Conservation (phyloP, 2,329 filamentous ascomycete species). For the Chalara sp. region DNA sequence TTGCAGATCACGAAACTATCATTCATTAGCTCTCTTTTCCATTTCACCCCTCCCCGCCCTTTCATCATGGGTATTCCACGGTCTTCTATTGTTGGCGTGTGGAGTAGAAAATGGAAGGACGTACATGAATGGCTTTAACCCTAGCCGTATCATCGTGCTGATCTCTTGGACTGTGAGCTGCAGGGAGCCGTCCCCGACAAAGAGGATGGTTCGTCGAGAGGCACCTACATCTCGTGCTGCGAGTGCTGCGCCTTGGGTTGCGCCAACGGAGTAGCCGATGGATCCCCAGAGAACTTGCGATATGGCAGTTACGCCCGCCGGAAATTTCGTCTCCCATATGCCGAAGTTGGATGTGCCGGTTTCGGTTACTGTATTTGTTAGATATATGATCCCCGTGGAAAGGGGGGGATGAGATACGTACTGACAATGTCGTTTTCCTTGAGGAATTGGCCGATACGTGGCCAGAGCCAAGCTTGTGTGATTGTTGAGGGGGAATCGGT, state of each 20-base stretch:
- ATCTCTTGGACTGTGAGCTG: constrained; percentile 81
- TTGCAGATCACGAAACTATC: constrained; percentile 75
- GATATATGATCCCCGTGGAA: neutral
- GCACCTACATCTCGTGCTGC: constrained; percentile 59
- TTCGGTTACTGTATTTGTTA: constrained; percentile 54
- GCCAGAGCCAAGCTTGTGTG: constrained; percentile 73
- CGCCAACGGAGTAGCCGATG: constrained; percentile 59
- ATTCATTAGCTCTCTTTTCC: neutral
- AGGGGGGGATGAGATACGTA: neutral
- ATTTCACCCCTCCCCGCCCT: neutral
- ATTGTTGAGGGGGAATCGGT: constrained; percentile 40
- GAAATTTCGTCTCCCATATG: constrained; percentile 80
- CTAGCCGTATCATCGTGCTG: constrained; percentile 73
- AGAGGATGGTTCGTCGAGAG: constrained; percentile 63
- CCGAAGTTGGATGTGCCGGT: constrained; percentile 87
- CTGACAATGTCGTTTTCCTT: constrained; percentile 62
- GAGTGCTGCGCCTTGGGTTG: constrained; percentile 63
- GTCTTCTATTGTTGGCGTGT: neutral
- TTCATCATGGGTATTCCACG: neutral
- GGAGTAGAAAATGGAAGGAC: constrained; percentile 21
- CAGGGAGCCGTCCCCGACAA: constrained; percentile 84
- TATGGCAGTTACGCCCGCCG: constrained; percentile 67
- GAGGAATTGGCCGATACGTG: constrained; percentile 66
- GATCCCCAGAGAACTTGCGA: constrained; percentile 70
- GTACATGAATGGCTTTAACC: constrained; percentile 70